phyloP scores from a whole-genome alignment of 2,329 filamentous ascomycete species.

The Emmonsia crescens region DNA sequence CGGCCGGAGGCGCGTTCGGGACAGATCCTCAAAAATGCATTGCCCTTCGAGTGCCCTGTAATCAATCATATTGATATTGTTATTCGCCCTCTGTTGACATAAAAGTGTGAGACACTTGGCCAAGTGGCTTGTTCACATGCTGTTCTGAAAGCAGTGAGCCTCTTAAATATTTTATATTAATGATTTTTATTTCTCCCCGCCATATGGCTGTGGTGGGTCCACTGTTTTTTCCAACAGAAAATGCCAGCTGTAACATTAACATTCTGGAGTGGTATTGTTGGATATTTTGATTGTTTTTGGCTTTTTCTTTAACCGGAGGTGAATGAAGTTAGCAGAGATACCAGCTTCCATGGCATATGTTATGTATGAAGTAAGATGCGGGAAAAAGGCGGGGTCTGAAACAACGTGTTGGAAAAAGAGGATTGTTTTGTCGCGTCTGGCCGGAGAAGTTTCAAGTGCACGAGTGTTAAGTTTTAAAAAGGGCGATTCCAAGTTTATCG shows the following conservation, averaged over 20 bases:
- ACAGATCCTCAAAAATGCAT: neutral
- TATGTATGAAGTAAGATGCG: neutral
- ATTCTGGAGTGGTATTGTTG: neutral
- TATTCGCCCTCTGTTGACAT: neutral
- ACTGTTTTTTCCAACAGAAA: neutral
- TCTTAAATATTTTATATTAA: neutral
- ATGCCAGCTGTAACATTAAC: neutral
- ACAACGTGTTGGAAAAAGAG: neutral
- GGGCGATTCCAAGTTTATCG: neutral
- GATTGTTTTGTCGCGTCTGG: neutral
- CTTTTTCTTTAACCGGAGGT: neutral
- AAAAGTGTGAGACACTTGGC: neutral
- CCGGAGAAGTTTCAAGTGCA: neutral
- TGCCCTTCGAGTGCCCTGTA: neutral
- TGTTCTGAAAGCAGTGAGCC: neutral
- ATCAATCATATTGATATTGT: neutral
- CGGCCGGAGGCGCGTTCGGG: neutral
- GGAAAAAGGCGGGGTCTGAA: constrained; percentile 4
- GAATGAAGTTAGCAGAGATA: neutral
- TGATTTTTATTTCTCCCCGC: too few species aligned
- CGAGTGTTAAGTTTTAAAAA: too few species aligned
- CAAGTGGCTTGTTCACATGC: neutral
- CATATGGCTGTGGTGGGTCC: neutral
- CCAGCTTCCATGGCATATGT: neutral
- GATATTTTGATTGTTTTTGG: neutral